These are phyloP conservation scores for Ciborinia camelliae DNA, from an alignment of 2,329 filamentous ascomycete genomes.

Conservation along the genomic window DNA sequence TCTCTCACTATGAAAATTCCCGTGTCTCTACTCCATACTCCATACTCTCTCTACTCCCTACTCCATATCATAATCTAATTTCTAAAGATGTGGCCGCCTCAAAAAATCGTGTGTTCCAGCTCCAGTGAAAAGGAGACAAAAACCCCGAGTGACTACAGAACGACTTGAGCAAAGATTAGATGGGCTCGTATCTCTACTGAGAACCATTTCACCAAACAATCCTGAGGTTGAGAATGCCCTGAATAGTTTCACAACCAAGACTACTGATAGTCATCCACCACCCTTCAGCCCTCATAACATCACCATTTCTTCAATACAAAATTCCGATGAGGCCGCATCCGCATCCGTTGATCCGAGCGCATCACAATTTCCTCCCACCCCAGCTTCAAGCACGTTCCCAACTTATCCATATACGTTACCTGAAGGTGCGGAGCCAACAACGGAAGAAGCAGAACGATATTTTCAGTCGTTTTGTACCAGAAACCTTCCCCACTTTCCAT, in stretches of 20 bases:
- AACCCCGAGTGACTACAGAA: conserved; percentile 21
- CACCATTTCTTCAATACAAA: background rate
- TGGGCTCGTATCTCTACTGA: conserved; percentile 20
- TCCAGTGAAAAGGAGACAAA: conserved; percentile 17
- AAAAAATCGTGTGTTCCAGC: conserved; percentile 22
- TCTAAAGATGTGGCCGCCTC: conserved; percentile 21
- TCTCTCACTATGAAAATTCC: background rate
- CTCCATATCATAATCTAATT: background rate
- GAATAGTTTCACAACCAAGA: background rate
- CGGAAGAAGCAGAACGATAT: conserved; percentile 41
- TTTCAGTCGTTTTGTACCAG: conserved; percentile 44
- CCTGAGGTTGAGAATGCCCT: conserved; percentile 11
- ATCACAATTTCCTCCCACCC: background rate
- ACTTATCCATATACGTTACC: conserved; percentile 5
- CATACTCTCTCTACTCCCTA: no score
- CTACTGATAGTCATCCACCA: background rate
- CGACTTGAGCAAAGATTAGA: conserved; percentile 26
- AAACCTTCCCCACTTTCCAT: conserved; percentile 46
- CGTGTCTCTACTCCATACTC: no score
- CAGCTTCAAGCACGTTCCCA: background rate
- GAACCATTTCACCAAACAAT: conserved; percentile 14
- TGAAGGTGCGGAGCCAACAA: conserved; percentile 21
- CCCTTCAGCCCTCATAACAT: background rate
- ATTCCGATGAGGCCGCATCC: background rate
- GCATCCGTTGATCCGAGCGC: background rate